phyloP scores from a whole-genome alignment of 495 filamentous ascomycete genomes.

The Xanthoparmelia taractica region DNA sequence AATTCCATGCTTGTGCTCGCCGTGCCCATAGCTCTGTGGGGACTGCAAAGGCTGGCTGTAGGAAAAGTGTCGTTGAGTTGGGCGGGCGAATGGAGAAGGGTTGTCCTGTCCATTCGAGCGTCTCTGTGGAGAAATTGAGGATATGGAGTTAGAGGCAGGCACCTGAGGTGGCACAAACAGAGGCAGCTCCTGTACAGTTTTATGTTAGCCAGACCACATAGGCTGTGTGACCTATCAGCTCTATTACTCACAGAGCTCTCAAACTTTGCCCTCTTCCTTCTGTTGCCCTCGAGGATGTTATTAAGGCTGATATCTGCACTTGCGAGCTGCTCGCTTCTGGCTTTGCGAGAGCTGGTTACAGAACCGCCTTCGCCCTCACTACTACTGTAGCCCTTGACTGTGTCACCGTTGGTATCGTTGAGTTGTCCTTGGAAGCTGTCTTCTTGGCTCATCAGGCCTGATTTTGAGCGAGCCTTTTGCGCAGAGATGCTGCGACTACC shows the following conservation, averaged over 20 bases:
- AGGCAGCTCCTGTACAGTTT: constrained; percentile 68
- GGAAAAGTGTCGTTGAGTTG: constrained; percentile 64
- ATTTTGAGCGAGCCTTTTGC: constrained; percentile 61
- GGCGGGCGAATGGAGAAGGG: constrained; percentile 60
- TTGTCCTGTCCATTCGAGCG: constrained; percentile 54
- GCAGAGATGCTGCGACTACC: constrained; percentile 74
- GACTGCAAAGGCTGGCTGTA: constrained; percentile 68
- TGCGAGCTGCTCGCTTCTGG: constrained; percentile 71
- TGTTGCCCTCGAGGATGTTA: constrained; percentile 94
- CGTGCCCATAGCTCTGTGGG: constrained; percentile 62
- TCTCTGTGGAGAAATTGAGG: constrained; percentile 86
- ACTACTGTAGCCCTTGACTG: constrained; percentile 64
- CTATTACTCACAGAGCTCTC: constrained; percentile 78
- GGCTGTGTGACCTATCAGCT: constrained; percentile 22
- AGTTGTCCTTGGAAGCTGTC: constrained; percentile 59
- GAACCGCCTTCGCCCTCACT: constrained; percentile 70
- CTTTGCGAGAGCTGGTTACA: constrained; percentile 58
- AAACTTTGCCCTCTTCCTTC: constrained; percentile 93
- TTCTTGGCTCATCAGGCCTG: constrained; percentile 57
- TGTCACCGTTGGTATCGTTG: constrained; percentile 54
- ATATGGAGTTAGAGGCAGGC: constrained; percentile 76
- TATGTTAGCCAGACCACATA: constrained; percentile 9
- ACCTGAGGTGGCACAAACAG: constrained; percentile 92
- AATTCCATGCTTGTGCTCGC: constrained; percentile 40
- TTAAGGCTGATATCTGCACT: constrained; percentile 95